Base-by-base conservation (phyloP, 2,329 filamentous ascomycete genomes). In the Penicillium corylophilum region DNA sequence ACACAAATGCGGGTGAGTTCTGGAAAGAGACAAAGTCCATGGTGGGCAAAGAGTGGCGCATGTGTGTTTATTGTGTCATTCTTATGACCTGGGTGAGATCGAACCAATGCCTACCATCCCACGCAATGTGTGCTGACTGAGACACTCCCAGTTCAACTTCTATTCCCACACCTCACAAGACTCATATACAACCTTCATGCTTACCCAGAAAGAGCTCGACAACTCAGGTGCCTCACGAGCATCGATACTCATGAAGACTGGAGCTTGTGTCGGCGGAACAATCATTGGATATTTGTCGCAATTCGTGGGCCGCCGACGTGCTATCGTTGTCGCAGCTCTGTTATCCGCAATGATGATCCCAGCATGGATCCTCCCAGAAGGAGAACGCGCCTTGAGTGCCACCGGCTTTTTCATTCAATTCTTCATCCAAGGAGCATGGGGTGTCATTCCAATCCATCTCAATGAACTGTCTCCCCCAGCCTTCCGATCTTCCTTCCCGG, bases 81-180 rank as follows among this genome's bases (percentile, higher is more conserved):
- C 77, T 93, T 46, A 91, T 92, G 88, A 88, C 85, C 0, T 88
- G 86, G 64, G 65, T 68, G 55, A 45, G 57, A 36, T 18, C 16
- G 8, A 35, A 16, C 7, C 12, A 28, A 3, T 10, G 4, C 5
- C 6, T 28, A 7, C 20, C 16, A 36, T 36, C 2, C 16, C 5
- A 12, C 9, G 33, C 9, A 20, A 36, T 12, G 33, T 3, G 12
- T 5, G 5, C 16, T 36, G 18, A 36, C 36, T 35, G 12, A 46
- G 22, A 9, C 43, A 29, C 23, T 38, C 3, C 10, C 43, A 67
- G 68, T 84, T 85, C 76, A 86, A 85, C 72, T 85, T 79, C 70
- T 90, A 89, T 74, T 88, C 85, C 45, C 89, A 93, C 75, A 89
- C 87, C 1, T 87, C 84, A 22, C 88, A 93, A 69, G 89, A 93